Evolutionary conservation across 257 asterid species (phyloP).

Genomic region (Craterostigma plantagineum): DNA sequence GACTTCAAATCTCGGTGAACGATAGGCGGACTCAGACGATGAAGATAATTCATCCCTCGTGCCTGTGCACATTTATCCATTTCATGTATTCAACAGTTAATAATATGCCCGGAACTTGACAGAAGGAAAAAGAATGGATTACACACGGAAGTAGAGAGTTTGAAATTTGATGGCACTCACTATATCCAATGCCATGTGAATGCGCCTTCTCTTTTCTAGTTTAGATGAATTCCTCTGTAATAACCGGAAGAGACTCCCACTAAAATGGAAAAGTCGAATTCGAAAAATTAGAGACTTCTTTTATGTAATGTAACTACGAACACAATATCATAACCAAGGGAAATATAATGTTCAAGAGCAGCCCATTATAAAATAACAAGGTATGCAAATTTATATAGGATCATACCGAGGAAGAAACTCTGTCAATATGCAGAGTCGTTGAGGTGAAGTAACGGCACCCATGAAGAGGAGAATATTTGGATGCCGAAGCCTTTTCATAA

Average conservation of each 20-base stretch:
- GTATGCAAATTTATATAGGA: background rate
- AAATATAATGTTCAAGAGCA: background rate
- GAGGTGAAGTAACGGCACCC: conserved; percentile 93
- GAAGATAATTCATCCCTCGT: conserved; percentile 93
- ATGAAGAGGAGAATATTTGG: conserved; percentile 91
- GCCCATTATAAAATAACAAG: conserved; percentile 3
- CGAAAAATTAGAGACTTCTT: conserved; percentile 1
- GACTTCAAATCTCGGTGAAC: conserved; percentile 95
- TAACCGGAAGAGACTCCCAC: conserved; percentile 85
- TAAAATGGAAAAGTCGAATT: conserved; percentile 13
- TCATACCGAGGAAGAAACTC: conserved; percentile 95
- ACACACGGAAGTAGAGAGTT: background rate
- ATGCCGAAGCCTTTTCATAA: conserved; percentile 85
- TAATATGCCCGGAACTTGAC: too few species aligned
- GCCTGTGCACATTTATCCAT: conserved; percentile 25
- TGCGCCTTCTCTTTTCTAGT: conserved; percentile 75
- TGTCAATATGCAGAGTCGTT: conserved; percentile 83
- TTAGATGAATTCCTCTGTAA: conserved; percentile 57
- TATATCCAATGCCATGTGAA: conserved; percentile 85
- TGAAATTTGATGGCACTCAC: conserved; percentile 34
- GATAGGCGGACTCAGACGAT: conserved; percentile 71
- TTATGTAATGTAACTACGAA: too few species aligned
- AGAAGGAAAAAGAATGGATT: background rate
- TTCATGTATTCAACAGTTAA: background rate
- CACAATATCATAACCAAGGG: too few species aligned